Base-by-base conservation (phyloP, 495 filamentous ascomycete species). In the Penicillium turbatum region DNA sequence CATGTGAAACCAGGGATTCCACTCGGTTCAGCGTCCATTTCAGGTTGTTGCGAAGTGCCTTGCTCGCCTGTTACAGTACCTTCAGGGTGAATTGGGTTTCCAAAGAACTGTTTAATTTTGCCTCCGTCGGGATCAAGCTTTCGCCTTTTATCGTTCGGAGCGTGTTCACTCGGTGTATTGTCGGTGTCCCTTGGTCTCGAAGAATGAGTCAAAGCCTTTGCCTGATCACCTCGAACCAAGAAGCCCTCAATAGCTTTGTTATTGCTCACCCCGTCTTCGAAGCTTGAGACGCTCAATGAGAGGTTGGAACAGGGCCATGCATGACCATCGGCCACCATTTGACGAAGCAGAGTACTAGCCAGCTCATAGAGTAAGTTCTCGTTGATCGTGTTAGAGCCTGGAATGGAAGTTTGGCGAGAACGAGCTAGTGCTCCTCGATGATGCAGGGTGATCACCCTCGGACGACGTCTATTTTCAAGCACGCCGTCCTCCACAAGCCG, bases 401-500 rank as follows among this genome's bases (percentile, higher is more conserved):
- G 87, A 42, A 98, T 96, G 12, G 89, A 82, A 17, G 77, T 73
- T 63, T 86, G 83, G 27, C 86, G 83, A 34, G 86, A 90, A 50
- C 85, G 82, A 38, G 82, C 85, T 66, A 89, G 87, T 2, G 72
- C 76, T 27, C 79, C 81, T 63, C 87, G 80, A 65, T 93, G 85
- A 63, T 93, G 87, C 45, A 98, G 71, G 55, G 87, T 89, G 54
- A 96, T 85, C 0, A 86, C 89, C 65, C 83, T 89, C 5, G 93
- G 93, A 50, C 91, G 79, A 26, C 93, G 82, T 71, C 85, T 90
- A 65, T 95, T 86, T 66, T 96, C 92, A 57, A 95, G 72, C 13
- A 95, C 85, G 32, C 92, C 92, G 69, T 97, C 93, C 57, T 97
- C 92, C 6, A 95, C 86, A 27, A 97, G 77, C 41, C 93, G 83